Evolutionary conservation across 768 basidiomycete genomes (phyloP), one percentile per base, ranked within the genome.

Genomic region (Hypsizygus marmoreus): DNA sequence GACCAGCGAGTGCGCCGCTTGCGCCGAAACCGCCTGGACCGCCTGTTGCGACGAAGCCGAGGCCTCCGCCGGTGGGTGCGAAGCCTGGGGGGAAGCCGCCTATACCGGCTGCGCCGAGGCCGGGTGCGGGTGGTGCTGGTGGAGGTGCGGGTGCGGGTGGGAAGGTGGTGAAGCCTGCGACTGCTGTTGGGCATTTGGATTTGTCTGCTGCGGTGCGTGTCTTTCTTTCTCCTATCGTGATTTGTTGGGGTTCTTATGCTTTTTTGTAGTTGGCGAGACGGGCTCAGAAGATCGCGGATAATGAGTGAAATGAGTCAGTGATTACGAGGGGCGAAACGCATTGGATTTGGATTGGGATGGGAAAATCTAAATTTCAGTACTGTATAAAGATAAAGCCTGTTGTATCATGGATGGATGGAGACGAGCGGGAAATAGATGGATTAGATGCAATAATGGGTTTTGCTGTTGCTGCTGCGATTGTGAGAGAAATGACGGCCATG

Each of bases 201-300:
- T 68, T 94, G 51, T 89, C 92, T 47, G 90, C 91, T 52, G 86
- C 80, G 38, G 88, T 94, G 55, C 73, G 87, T 75, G 3, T 39
- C 49, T 39, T 47, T 44, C 12, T 24, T 43, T 6, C 41, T 32
- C 30, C 41, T 7, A 39, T 8, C 12, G 22, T 13, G 41, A 20
- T 28, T 41, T 16, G 12, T 19, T 50, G 26, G 30, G n/a, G 23
- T 53, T 40, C 36, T 33, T 12, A 43, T 45, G 32, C 8, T 28
- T 31, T 46, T 51, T 45, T 34, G n/a, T 34, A 91, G 89, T 65
- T 91, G 44, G 88, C 88, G 16, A 88, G 74, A 63, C 83, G 90
- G 19, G 88, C 89, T 1, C 88, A 91, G 62, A 75, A 70, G 57
- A 74, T 80, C 53, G 69, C 70, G 14, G 79, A 79, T 31, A 72